phyloP scores from a whole-genome alignment of 2,329 filamentous ascomycete genomes.

The Aschersonia sp. region DNA sequence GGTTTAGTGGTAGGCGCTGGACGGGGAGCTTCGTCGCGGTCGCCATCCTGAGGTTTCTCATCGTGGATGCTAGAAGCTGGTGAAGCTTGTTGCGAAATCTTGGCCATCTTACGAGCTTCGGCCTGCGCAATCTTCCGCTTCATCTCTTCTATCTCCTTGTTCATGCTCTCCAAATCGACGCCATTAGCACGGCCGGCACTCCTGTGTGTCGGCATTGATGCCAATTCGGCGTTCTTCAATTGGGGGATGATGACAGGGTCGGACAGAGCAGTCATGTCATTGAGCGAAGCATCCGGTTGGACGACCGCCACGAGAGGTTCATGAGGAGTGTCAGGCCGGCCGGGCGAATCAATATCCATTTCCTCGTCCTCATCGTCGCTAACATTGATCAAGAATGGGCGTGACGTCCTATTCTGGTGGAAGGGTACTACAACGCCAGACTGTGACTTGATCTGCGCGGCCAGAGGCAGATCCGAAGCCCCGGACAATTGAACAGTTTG shows the following conservation, averaged over 20 bases:
- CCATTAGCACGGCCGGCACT: conserved; percentile 17
- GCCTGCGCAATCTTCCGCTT: conserved; percentile 43
- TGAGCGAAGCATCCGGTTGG: conserved; percentile 22
- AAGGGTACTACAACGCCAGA: conserved; percentile 19
- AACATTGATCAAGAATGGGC: conserved; percentile 66
- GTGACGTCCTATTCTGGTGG: conserved; percentile 40
- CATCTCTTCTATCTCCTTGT: conserved; percentile 45
- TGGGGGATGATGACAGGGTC: conserved; percentile 24
- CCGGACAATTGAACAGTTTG: too few species aligned
- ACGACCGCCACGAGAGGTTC: conserved; percentile 15
- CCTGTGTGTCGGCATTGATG: conserved; percentile 21
- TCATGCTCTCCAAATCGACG: conserved; percentile 32
- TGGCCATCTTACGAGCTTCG: conserved; percentile 38
- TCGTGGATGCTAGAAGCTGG: conserved; percentile 13
- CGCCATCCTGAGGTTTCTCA: conserved; percentile 12
- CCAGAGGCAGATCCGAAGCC: too few species aligned
- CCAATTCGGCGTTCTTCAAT: conserved; percentile 23
- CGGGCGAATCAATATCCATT: conserved; percentile 44
- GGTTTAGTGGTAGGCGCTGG: not conserved
- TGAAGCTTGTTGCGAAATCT: conserved; percentile 16
- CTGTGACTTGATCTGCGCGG: conserved; percentile 16
- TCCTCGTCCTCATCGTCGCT: conserved; percentile 59
- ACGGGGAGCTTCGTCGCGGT: conserved; percentile 6
- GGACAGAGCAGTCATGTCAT: conserved; percentile 29
- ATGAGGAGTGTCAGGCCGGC: conserved; percentile 22